Conservation (phyloP, 192 early-diverging fungal species). For the Dimargaris cristalligena region DNA sequence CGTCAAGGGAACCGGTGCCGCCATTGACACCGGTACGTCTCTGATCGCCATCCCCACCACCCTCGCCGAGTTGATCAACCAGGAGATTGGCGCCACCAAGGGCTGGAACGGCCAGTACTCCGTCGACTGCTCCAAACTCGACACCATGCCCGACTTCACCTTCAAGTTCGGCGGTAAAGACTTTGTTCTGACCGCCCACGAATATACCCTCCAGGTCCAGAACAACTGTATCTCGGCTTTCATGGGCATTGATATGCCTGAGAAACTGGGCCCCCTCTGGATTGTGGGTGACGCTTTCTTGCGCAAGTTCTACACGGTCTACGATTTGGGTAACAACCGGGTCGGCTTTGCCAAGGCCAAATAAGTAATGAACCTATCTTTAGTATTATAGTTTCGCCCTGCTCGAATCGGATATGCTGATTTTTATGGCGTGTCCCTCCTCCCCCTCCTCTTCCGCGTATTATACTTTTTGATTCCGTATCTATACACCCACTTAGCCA, state of each 20-base stretch:
- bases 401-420: too few relatives aligned
- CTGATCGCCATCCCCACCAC: slow-evolving; percentile 60
- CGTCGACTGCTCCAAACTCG: slow-evolving; percentile 57
- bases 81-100: slow-evolving; percentile 82
- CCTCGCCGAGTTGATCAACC: slow-evolving; percentile 80
- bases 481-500: too few relatives aligned
- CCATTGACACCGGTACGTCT: slow-evolving; percentile 86
- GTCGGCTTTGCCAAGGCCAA: slow-evolving; percentile 32
- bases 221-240: slow-evolving; percentile 62
- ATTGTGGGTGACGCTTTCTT: slow-evolving; percentile 74
- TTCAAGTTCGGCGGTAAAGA: slow-evolving; percentile 59
- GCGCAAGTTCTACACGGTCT: slow-evolving; percentile 59
- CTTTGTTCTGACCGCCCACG: slow-evolving; percentile 39
- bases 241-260: slow-evolving; percentile 85
- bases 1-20: slow-evolving; percentile 48
- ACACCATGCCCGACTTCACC: slow-evolving; percentile 54
- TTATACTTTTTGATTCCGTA: too few relatives aligned
- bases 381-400: too few relatives aligned
- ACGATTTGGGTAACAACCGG: slow-evolving; percentile 32
- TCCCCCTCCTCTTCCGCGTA: too few relatives aligned
- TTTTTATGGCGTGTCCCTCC: too few relatives aligned
- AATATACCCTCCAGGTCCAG: slow-evolving; percentile 50
- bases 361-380: slow-evolving; percentile 6
- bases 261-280: slow-evolving; percentile 59
- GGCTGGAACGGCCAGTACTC: slow-evolving; percentile 67